A percentile compares a stretch with the other conserved stretches of the same genome.
phyloP scores from a whole-genome alignment of 768 basidiomycete species.

The Auricularia sp. region DNA sequence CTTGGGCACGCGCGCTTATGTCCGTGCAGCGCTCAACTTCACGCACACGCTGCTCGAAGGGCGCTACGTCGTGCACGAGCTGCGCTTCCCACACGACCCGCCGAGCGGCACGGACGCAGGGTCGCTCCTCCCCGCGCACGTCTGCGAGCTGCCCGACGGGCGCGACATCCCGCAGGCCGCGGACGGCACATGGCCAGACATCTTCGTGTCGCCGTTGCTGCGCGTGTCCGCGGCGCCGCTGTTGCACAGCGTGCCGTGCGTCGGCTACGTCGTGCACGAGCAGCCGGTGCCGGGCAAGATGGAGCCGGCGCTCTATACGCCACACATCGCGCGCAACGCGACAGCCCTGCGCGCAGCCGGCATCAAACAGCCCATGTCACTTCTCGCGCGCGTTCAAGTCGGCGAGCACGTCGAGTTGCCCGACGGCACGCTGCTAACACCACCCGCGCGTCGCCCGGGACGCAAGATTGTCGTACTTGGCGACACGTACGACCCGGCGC shows the following conservation, averaged over 20 bases:
- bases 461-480: conserved; percentile 18
- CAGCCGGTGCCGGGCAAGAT: conserved; percentile 68
- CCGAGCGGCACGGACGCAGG: conserved; percentile 30
- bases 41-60: conserved; percentile 57
- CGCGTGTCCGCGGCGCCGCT: conserved; percentile 72
- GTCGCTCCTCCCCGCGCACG: conserved; percentile 35
- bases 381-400: conserved; percentile 55
- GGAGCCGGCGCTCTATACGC: conserved; percentile 53
- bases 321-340: conserved; percentile 58
- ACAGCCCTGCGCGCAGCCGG: conserved; percentile 17
- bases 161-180: conserved; percentile 46
- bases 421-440: conserved; percentile 63
- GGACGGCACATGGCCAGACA: conserved; percentile 54
- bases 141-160: conserved; percentile 45
- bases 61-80: conserved; percentile 75
- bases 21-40: conserved; percentile 56
- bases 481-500: conserved; percentile 20
- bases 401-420: conserved; percentile 52
- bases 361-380: conserved; percentile 36
- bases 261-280: conserved; percentile 70
- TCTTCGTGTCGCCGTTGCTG: conserved; percentile 46
- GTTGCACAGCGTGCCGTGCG: conserved; percentile 66
- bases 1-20: conserved; percentile 68
- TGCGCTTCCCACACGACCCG: conserved; percentile 55
- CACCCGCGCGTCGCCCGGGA: conserved; percentile 45